phyloP scores from a whole-genome alignment of 306 rosid genomes.

The Phaseolus lunatus region DNA sequence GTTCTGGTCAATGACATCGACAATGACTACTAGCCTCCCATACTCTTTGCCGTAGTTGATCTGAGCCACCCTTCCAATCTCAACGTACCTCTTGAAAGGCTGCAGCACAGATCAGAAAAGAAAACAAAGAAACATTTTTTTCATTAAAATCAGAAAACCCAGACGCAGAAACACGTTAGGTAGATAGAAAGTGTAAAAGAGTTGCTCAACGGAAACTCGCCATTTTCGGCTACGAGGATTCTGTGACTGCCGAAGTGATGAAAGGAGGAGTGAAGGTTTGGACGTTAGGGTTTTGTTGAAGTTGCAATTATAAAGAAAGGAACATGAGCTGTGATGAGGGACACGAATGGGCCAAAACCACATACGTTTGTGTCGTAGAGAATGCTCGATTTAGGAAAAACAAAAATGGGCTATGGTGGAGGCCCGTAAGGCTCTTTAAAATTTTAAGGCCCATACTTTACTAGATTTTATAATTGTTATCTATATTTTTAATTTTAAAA shows the following conservation, averaged over 20 bases:
- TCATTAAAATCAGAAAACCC: background rate
- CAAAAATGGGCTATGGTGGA: background rate
- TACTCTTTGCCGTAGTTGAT: slow-evolving; percentile 80
- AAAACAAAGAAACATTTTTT: background rate
- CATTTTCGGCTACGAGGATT: slow-evolving; percentile 51
- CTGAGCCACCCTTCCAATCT: slow-evolving; percentile 86
- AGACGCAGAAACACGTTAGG: background rate
- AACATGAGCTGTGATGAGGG: background rate
- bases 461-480: too few species aligned
- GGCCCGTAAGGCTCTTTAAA: too few species aligned
- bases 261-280: background rate
- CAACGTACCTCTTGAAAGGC: slow-evolving; percentile 85
- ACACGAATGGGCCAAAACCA: background rate
- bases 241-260: slow-evolving; percentile 32
- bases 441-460: too few species aligned
- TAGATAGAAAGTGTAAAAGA: background rate
- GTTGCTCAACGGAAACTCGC: slow-evolving; percentile 43
- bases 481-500: too few species aligned
- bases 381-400: background rate
- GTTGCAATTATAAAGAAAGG: background rate
- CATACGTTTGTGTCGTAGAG: background rate
- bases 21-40: slow-evolving; percentile 77
- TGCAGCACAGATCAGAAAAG: slow-evolving; percentile 25
- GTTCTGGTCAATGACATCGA: slow-evolving; percentile 78
- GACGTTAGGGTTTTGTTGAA: slow-evolving; percentile 28